Base-by-base conservation (phyloP, 805 yeast genomes). In the Maudiozyma pseudohumilis region DNA sequence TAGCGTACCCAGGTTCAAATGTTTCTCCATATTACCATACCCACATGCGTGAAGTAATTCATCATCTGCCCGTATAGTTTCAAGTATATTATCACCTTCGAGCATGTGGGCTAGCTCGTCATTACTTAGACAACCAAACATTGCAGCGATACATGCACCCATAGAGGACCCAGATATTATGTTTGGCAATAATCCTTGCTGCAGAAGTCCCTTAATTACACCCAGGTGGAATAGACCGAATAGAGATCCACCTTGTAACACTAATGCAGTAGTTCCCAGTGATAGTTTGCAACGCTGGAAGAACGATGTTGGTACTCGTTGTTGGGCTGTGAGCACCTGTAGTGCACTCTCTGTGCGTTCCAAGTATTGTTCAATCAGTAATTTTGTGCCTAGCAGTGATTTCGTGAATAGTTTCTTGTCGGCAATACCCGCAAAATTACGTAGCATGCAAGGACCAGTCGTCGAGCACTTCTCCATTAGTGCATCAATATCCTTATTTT, bases 211-310 rank as follows among this genome's bases (percentile, higher is more conserved):
- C 44, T 81, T 80, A 7, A 89, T 83, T 1, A 88, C 95, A 2
- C 98, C 98, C 25, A 92, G 55, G 58, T 92, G 98, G 50, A 95
- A 88, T 43, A 92, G 64, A 0, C 98, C 97, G 63, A 89, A 92
- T 17, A 92, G 63, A 0, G 96, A 82, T 2, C 98, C 97, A 21
- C 98, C 98, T 60, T 92, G 96, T 19, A 92, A 64, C 27, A 89
- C 74, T 40, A 92, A 65, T 0, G 96, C 96, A 0, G 97, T 86
- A 34, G 85, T 74, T 0, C 98, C 98, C 56, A 82, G 74, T 0
- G 94, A 78, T 55, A 86, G 87, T 49, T 73, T 13, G 84, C 85
- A 61, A 80, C 96, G 55, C 77, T 92, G 63, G 80, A 87, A 58
- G 83, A 85, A 59, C 74, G 87, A 45, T 73, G 68, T 50, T 72